phyloP scores from a whole-genome alignment of 495 filamentous ascomycete genomes.

The Pyrenula massariospora region DNA sequence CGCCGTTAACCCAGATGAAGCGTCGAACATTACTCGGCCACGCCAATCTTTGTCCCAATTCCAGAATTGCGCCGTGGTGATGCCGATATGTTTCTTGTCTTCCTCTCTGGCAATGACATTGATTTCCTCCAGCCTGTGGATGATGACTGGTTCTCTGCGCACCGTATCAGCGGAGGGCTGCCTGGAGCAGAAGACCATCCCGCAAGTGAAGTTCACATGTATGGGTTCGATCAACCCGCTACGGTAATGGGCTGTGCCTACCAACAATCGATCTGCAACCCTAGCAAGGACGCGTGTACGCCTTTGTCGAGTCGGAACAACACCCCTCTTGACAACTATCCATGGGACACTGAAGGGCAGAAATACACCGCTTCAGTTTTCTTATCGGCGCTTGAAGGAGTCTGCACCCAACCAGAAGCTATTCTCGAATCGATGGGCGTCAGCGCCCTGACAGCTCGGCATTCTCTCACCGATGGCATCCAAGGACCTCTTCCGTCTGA shows the following conservation, averaged over 20 bases:
- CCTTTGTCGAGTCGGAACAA: background rate
- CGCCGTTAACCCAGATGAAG: background rate
- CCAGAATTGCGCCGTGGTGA: background rate
- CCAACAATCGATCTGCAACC: background rate
- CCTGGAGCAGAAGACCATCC: background rate
- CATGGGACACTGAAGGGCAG: background rate
- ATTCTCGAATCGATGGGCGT: conserved; percentile 7
- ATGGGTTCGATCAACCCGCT: background rate
- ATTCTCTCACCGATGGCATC: conserved; percentile 2
- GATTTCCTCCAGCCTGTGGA: background rate
- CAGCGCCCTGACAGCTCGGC: conserved; percentile 9
- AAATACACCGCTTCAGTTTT: background rate
- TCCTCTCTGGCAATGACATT: background rate
- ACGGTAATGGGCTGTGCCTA: background rate
- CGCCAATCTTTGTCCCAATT: background rate
- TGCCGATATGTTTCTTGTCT: background rate
- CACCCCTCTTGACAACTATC: background rate
- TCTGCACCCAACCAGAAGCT: background rate
- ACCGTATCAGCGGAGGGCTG: background rate
- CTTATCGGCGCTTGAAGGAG: background rate
- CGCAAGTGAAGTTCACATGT: too few species aligned
- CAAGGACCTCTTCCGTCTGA: conserved; percentile 13
- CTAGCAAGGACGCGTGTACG: background rate
- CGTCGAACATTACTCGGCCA: background rate
- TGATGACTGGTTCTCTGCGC: background rate